Conservation (phyloP, 257 asterid genomes). For the Fraxinus cuspidata region DNA sequence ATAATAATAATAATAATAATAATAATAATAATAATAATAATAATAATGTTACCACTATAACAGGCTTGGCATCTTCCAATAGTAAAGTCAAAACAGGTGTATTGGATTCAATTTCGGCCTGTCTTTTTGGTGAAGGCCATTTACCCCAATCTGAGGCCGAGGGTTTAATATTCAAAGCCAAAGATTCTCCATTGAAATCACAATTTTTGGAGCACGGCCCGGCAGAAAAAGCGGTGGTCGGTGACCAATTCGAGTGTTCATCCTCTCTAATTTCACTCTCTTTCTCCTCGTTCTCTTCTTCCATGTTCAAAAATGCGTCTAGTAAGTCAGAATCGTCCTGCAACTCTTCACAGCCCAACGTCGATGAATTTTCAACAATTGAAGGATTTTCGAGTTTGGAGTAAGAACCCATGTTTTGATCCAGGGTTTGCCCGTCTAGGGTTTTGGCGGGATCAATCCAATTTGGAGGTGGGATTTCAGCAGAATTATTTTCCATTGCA, state of each 20-base stretch:
- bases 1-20: too few relatives aligned
- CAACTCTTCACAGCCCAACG: constrained; percentile 15
- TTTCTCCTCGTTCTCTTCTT: constrained; percentile 24
- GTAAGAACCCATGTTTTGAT: too few relatives aligned
- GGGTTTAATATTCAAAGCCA: constrained; percentile 20
- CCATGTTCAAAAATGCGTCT: constrained; percentile 31
- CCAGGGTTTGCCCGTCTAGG: constrained; percentile 18
- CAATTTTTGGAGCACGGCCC: constrained; percentile 31
- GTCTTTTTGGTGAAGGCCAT: constrained; percentile 7
- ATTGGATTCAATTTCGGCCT: constrained; percentile 14
- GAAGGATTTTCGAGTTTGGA: constrained; percentile 9
- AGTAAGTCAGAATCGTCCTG: constrained; percentile 26
- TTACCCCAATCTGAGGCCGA: constrained; percentile 24
- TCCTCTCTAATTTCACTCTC: constrained; percentile 23
- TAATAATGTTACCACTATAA: constrained; percentile 9
- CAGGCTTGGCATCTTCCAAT: constrained; percentile 21
- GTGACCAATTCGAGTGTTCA: constrained; percentile 20
- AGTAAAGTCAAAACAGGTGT: constrained; percentile 11
- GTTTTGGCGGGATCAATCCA: constrained; percentile 30
- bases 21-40: too few relatives aligned
- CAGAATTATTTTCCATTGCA: constrained; percentile 27
- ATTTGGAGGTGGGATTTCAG: constrained; percentile 17
- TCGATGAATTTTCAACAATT: constrained; percentile 18
- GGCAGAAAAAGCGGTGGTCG: constrained; percentile 24
- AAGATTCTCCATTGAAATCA: constrained; percentile 3